Base-by-base conservation (phyloP, 2,329 filamentous ascomycete genomes). In the Trichoderma gracile region DNA sequence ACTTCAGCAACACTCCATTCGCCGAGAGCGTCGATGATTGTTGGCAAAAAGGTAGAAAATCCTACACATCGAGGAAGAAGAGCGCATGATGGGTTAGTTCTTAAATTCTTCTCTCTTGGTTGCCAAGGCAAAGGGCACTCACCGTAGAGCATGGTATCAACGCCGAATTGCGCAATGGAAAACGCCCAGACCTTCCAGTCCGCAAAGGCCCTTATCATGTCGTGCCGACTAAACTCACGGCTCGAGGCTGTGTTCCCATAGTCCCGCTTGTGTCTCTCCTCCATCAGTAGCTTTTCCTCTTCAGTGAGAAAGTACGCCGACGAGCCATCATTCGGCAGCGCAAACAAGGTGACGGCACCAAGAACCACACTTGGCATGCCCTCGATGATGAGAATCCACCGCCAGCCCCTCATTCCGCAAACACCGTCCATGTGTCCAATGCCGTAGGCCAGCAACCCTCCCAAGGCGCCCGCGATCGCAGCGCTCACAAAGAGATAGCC, bases 151-250 rank as follows among this genome's bases (percentile, higher is more conserved):
- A 93, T 90, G 1, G 88, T 91, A 71, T 92, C 89, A 17, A 84
- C 82, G 5, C 89, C 89, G 71, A 93, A 93, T 73, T 92, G 89
- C 5, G 81, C 89, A 43, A 86, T 74, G 67, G 83, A 88, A 73
- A 92, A 92, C 1, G 82, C 77, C 81, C 87, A 92, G 25, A 91
- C 85, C 73, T 90, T 92, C 89, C 89, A 92, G 75, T 94, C 91
- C 67, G 80, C 82, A 66, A 91, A 85, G 0, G 87, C 89, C 63
- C 84, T 84, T 67, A 81, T 78, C 71, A 91, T 88, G 70, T 93
- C 90, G 9, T 77, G 73, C 76, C 83, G 85, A 68, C 74, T 78
- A 52, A 84, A 81, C 70, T 81, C 71, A 59, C 77, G 75, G 38
- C 81, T 79, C 49, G 78, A 80, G 47, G 70, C 73, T 7, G 82